Evolutionary conservation across 2,329 filamentous ascomycete genomes (phyloP), one percentile per base, ranked within the genome.

Genomic region (Endoconidiophora laricicola): DNA sequence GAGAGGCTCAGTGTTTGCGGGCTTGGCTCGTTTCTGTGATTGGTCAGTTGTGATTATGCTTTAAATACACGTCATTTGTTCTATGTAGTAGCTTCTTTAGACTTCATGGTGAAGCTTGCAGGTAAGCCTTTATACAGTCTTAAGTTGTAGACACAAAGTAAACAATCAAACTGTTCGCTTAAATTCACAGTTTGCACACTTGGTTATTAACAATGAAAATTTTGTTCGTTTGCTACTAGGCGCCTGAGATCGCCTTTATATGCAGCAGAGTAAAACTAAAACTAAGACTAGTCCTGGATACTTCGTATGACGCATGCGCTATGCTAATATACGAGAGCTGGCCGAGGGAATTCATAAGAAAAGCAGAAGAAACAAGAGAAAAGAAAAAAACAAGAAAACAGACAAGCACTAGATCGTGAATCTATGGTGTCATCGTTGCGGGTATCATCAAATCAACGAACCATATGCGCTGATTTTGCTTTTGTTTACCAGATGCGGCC

Each of bases 401-500:
- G 44, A 50, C 38, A 37, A 24, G 23, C 26, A 40, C 46, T 44
- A 47, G 42, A 48, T 46, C 22, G 29, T 40, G 24, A 24, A 24
- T 43, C 41, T 43, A 24, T 43, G 41, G 41, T 43, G 22, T 43
- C 41, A 43, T 43, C 29, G 29, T 33, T 33, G 29, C 18, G 18
- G n/a, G n/a, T 43, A 18, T 43, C 23, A 9, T 44, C 6, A 9
- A 24, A 44, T 23, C n/a, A 29, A 44, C 23, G 41, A 23, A 24
- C 41, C 20, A 23, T 24, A 43, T 43, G 20, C 20, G 24, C 20
- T 24, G 24, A 24, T 24, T 43, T 24, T 24, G 20, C 36, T 24
- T 14, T 16, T 18, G 33, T 24, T 50, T 53, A 53, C 40, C 44
- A 53, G 44, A 53, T 50, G 49, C 64, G 63, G 42, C 71, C 69